Percentiles rank a stretch among this genome's conserved stretches.
Evolutionary conservation across 2,329 filamentous ascomycete genomes (phyloP).

Genomic region (Hymenotorrendiella dingleyae): DNA sequence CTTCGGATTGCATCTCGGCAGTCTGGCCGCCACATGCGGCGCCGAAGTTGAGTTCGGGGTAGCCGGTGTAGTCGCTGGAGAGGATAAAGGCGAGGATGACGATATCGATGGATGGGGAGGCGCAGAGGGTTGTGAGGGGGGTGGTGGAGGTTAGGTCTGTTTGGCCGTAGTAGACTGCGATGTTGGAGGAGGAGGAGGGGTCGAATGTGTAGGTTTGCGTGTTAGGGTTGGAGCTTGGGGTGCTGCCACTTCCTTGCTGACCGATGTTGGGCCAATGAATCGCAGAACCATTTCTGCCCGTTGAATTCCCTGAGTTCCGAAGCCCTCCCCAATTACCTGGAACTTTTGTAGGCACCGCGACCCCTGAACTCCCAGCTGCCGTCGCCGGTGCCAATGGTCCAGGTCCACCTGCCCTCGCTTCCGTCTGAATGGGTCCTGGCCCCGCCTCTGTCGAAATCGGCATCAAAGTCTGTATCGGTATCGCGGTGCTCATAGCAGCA

Average conservation of each 20-base stretch:
- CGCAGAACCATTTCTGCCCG: neutral
- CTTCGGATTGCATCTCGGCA: slow-evolving; percentile 28
- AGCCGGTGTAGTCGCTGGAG: slow-evolving; percentile 7
- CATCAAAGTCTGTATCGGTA: neutral
- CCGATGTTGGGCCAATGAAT: neutral
- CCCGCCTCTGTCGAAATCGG: neutral
- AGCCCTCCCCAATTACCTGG: too few species aligned
- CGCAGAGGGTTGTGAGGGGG: slow-evolving; percentile 28
- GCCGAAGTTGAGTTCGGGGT: slow-evolving; percentile 27
- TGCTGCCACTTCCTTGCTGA: neutral
- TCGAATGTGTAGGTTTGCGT: slow-evolving; percentile 24
- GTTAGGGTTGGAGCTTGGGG: neutral
- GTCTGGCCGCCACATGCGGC: slow-evolving; percentile 32
- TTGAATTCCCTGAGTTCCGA: too few species aligned
- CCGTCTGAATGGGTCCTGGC: too few species aligned
- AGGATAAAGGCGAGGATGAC: slow-evolving; percentile 29
- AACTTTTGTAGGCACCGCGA: too few species aligned
- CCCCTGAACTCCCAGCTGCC: too few species aligned
- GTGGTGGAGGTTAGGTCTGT: slow-evolving; percentile 23
- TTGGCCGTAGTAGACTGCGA: slow-evolving; percentile 32
- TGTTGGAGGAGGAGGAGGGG: slow-evolving; percentile 21
- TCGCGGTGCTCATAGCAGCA: slow-evolving; percentile 13
- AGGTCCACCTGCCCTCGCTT: too few species aligned
- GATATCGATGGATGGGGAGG: slow-evolving; percentile 31
- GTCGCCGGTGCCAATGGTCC: too few species aligned